A percentile compares a stretch with the other conserved stretches of the same genome.
These are phyloP conservation scores for Rhizopogon roseolus DNA, from an alignment of 768 basidiomycete genomes.

Conservation along the genomic window DNA sequence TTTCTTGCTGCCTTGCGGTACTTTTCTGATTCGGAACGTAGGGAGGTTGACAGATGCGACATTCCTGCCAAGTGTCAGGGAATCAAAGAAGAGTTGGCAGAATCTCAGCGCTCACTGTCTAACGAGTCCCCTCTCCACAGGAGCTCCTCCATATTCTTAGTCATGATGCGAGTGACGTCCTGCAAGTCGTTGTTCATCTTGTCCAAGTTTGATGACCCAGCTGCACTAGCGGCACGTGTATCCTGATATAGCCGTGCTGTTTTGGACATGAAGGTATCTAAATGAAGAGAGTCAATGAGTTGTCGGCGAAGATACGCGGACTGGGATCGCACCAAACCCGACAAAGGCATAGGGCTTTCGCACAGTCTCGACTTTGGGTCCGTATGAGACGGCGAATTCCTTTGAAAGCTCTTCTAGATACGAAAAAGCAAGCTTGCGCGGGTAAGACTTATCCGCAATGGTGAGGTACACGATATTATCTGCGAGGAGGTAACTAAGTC, in stretches of 20 bases:
- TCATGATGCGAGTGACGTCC: slow-evolving; percentile 99
- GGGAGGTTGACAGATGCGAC: slow-evolving; percentile 92
- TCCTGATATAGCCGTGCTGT: slow-evolving; percentile 94
- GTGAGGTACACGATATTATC: slow-evolving; percentile 94
- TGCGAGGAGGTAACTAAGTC: slow-evolving; percentile 82
- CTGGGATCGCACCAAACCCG: slow-evolving; percentile 68
- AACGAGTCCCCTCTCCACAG: slow-evolving; percentile 97
- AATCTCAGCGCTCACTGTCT: slow-evolving; percentile 59
- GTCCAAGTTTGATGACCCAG: slow-evolving; percentile 65
- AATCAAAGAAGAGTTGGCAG: background rate
- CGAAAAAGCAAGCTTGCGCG: slow-evolving; percentile 94
- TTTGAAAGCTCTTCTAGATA: slow-evolving; percentile 96
- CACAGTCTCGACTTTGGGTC: slow-evolving; percentile 85
- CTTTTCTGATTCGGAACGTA: slow-evolving; percentile 95
- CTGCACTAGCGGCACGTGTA: slow-evolving; percentile 77
- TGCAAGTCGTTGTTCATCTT: slow-evolving; percentile 93
- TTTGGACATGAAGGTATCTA: slow-evolving; percentile 99
- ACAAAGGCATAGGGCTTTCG: slow-evolving; percentile 99
- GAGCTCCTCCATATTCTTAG: slow-evolving; percentile 99
- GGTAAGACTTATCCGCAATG: slow-evolving; percentile 96
- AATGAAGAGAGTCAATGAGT: slow-evolving; percentile 2
- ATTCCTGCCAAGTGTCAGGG: slow-evolving; percentile 54
- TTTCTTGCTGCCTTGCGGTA: slow-evolving; percentile 94
- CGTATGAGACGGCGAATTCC: slow-evolving; percentile 91
- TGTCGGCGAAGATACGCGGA: slow-evolving; percentile 1